Evolutionary conservation across 306 rosid species (phyloP), one percentile per base, ranked within the genome.

Genomic region (Malus fusca): DNA sequence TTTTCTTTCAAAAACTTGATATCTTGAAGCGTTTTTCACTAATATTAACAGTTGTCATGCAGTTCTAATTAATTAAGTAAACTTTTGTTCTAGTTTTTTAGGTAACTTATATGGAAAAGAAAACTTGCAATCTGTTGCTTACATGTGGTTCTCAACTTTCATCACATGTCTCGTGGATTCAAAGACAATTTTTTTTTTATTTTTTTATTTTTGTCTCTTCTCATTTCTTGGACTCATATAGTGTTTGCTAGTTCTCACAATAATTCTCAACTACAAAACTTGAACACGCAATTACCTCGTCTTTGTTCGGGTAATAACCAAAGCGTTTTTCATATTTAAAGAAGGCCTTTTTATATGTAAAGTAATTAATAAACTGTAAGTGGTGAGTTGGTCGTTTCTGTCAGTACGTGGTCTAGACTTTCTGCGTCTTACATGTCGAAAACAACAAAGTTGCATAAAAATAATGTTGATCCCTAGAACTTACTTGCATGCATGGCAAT

Each of bases 381-480:
- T 8, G 44, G 44, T 40, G 2, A 40, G 44, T 40, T 40, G 44
- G 44, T 9, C 11, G 44, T 40, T 42, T 42, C 44, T 42, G 12
- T 42, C 44, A 42, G 44, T 42, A 42, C 44, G 44, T 10, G 44
- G 44, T 9, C 44, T 42, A 42, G 11, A 42, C 44, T 9, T 42
- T 42, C 12, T 42, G 44, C 44, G 9, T 3, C 63, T 14, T 52
- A 18, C 77, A 53, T 77, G 44, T 79, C 37, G 71, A 64, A 66
- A 80, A 81, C 21, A 51, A 74, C 68, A 68, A 76, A 51, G 17
- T 64, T 74, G 66, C 22, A 9, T 22, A 58, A 53, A 65, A 72
- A 13, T 22, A 25, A 44, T 53, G 30, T 40, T 77, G 68, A 71
- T 74, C 14, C 55, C 43, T 40, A 65, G 42, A 56, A 42, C 62